phyloP scores from a whole-genome alignment of 169 alveolate species.

The Cryptosporidium sp. region DNA sequence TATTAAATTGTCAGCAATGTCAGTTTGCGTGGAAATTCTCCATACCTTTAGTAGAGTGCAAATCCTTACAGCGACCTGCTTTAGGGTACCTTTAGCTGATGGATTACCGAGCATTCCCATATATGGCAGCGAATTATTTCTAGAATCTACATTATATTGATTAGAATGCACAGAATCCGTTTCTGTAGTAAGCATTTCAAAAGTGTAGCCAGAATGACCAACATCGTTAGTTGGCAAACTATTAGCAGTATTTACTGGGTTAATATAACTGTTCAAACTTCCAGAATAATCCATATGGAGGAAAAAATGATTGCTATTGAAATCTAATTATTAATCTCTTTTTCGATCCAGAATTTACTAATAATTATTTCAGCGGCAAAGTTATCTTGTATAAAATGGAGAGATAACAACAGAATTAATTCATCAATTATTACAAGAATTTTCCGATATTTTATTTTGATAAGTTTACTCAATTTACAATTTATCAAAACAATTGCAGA shows the following conservation, averaged over 20 bases:
- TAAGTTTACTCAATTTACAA: not conserved
- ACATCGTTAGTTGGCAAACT: not conserved
- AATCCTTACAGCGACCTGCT: conserved; percentile 69
- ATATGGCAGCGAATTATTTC: conserved; percentile 1
- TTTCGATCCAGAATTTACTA: not conserved
- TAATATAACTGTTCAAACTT: not conserved
- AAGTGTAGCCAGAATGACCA: conserved; percentile 22
- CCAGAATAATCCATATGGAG: conserved; percentile 33
- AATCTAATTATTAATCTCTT: not conserved
- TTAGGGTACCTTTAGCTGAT: conserved; percentile 43
- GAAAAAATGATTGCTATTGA: not conserved
- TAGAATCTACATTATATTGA: conserved; percentile 12
- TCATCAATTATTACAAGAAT: not conserved
- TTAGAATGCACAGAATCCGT: conserved; percentile 38
- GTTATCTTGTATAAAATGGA: conserved; percentile 4
- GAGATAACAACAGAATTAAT: conserved; percentile 1
- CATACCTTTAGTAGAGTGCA: conserved; percentile 50
- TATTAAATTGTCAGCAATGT: conserved; percentile 61
- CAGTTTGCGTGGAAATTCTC: conserved; percentile 73
- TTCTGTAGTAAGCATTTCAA: conserved; percentile 72
- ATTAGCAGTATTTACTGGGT: not conserved
- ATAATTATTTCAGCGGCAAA: conserved; percentile 11
- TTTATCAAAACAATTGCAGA: not conserved
- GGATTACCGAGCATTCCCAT: not conserved
- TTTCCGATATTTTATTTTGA: not conserved